Base-by-base conservation (phyloP, 2,329 filamentous ascomycete species). In the Huntiella savannae region DNA sequence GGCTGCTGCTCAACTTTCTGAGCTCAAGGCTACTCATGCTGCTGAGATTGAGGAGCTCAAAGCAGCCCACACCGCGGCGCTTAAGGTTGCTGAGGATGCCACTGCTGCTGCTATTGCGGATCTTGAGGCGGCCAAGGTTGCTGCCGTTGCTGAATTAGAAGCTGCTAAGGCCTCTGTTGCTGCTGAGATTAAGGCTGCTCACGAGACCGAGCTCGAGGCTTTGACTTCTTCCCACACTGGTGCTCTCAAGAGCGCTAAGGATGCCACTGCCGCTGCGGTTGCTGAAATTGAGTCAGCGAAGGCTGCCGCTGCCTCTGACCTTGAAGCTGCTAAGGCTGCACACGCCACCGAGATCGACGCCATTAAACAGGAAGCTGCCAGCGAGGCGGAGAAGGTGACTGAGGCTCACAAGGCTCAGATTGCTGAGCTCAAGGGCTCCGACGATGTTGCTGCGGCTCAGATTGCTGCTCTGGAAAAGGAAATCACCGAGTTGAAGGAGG, bases 381-480 rank as follows among this genome's bases (percentile, higher is more conserved):
- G 69, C 55, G 61, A 65, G 37, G 60, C 60, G 16, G 65, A 70
- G 49, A 59, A 74, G 17, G 40, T n/a, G 12, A 64, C 69, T 52
- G 66, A 67, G 52, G 36, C 37, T 11, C 57, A 71, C 13, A 57
- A 65, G 34, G 57, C 58, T 16, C 56, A 61, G 46, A 63, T 69
- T 51, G 58, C 60, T 4, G 62, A 69, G 47, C 58, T 61, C 11
- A 54, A 67, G 43, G 62, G 65, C 45, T 56, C 60, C 2, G 40
- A 44, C 7, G 38, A 43, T 17, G 43, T 17, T 32, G 43, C 33
- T 6, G 33, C 77, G 51, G 69, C 73, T 46, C 58, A 72, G 58
- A 63, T 79, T 32, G 66, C 73, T 15, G 67, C 70, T 36, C 56
- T 77, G 45, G 62, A 63, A 1, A 54, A 55, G 5, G 56, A 60